Conservation (phyloP, 2,329 filamentous ascomycete genomes). For the Aphanoascus verrucosus region DNA sequence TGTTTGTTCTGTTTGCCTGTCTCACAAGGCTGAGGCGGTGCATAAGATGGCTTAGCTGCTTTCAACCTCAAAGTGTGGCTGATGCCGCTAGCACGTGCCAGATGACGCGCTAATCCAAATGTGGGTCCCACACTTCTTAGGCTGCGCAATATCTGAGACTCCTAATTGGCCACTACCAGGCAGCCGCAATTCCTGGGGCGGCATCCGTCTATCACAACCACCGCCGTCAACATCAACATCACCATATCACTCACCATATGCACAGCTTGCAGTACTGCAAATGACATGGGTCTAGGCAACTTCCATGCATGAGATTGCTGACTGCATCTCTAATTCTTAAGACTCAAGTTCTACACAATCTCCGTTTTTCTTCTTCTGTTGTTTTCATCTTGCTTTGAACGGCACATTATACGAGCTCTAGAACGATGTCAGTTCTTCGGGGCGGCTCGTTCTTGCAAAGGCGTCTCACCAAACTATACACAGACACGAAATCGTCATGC, state of each 20-base stretch:
- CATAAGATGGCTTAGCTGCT: background rate
- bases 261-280: background rate
- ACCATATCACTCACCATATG: background rate
- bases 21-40: background rate
- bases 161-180: constrained; percentile 4
- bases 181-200: constrained; percentile 1
- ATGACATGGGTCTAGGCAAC: background rate
- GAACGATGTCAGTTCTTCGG: constrained; percentile 37
- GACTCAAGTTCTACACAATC: background rate
- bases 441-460: constrained; percentile 37
- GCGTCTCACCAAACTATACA: constrained; percentile 51
- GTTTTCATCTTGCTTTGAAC: background rate
- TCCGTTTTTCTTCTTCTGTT: background rate
- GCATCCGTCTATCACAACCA: background rate
- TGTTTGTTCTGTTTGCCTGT: constrained; percentile 6
- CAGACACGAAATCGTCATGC: constrained; percentile 53
- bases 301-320: background rate
- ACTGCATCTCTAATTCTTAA: background rate
- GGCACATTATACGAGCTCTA: too few relatives aligned
- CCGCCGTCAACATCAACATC: background rate
- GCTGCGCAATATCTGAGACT: constrained; percentile 2
- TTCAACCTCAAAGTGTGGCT: constrained; percentile 5
- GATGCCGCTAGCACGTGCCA: background rate
- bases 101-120: background rate
- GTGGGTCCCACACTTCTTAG: too few relatives aligned